phyloP scores from a whole-genome alignment of 2,329 filamentous ascomycete genomes.

The Sclerotinia trifoliorum region DNA sequence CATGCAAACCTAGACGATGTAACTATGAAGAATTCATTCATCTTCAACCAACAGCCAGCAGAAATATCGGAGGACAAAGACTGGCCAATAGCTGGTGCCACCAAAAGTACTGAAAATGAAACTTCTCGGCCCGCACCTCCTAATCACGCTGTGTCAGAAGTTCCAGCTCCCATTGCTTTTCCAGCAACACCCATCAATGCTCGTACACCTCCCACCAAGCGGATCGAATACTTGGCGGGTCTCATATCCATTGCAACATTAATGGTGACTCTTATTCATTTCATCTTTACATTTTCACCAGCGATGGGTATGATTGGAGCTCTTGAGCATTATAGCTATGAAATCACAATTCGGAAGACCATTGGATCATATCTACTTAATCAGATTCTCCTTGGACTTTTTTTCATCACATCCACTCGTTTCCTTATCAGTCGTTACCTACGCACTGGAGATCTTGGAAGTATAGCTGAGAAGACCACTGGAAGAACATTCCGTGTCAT shows the following conservation, averaged over 20 bases:
- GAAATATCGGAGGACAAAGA: neutral
- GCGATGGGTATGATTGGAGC: conserved; percentile 42
- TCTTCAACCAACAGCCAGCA: neutral
- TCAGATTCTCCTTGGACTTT: conserved; percentile 49
- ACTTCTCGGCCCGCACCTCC: neutral
- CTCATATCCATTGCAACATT: conserved; percentile 46
- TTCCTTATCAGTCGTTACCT: conserved; percentile 47
- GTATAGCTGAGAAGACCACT: conserved; percentile 47
- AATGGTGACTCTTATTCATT: conserved; percentile 47
- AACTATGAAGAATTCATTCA: neutral
- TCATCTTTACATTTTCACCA: conserved; percentile 46
- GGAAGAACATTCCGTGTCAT: conserved; percentile 47
- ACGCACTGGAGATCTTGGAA: conserved; percentile 44
- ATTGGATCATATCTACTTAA: conserved; percentile 47
- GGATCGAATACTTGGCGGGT: conserved; percentile 49
- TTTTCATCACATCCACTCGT: conserved; percentile 49
- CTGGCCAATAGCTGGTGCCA: neutral
- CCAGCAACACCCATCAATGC: conserved; percentile 9
- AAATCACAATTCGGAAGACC: conserved; percentile 44
- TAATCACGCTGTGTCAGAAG: conserved; percentile 5
- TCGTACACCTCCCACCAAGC: conserved; percentile 22
- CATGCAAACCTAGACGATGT: neutral
- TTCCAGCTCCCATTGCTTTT: neutral
- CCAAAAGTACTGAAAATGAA: neutral
- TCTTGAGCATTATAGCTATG: conserved; percentile 42